Percentiles rank a stretch among this genome's conserved stretches.
Evolutionary conservation across 176 grass and related monocot species (phyloP).

Genomic region (Alopecurus myosuroides): DNA sequence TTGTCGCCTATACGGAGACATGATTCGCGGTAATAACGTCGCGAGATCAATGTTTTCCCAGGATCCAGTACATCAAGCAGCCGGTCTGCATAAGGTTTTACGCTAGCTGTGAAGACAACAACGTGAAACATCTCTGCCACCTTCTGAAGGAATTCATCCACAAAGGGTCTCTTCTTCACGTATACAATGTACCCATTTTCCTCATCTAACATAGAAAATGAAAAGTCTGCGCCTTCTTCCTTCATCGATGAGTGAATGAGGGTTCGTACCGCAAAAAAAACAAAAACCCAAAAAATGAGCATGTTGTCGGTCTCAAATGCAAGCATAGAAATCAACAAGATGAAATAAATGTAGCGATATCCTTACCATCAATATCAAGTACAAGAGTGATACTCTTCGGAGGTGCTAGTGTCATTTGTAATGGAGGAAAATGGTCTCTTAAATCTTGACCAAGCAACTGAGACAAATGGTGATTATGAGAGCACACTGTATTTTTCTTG

Average conservation of each 20-base stretch:
- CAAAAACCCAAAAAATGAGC: constrained; percentile 7
- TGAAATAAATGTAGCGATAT: neutral
- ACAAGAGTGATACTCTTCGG: constrained; percentile 75
- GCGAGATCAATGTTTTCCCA: constrained; percentile 61
- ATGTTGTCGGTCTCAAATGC: neutral
- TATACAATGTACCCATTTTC: constrained; percentile 63
- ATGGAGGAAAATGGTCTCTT: neutral
- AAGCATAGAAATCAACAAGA: neutral
- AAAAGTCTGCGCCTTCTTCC: constrained; percentile 38
- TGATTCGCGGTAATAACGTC: constrained; percentile 75
- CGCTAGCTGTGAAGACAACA: constrained; percentile 89
- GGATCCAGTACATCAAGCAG: constrained; percentile 83
- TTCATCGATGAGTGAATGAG: constrained; percentile 33
- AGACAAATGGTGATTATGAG: neutral
- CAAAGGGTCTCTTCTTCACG: constrained; percentile 73
- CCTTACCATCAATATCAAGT: constrained; percentile 97
- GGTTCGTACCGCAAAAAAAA: constrained; percentile 54
- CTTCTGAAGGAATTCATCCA: constrained; percentile 78
- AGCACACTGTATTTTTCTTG: constrained; percentile 22
- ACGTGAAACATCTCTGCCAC: constrained; percentile 83
- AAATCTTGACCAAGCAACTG: constrained; percentile 22
- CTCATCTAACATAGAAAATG: constrained; percentile 27
- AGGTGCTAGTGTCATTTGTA: constrained; percentile 5
- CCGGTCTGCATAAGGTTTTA: constrained; percentile 70
- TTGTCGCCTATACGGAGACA: constrained; percentile 66